Conservation (phyloP, 192 early-diverging fungal genomes). For the Backusella circina region DNA sequence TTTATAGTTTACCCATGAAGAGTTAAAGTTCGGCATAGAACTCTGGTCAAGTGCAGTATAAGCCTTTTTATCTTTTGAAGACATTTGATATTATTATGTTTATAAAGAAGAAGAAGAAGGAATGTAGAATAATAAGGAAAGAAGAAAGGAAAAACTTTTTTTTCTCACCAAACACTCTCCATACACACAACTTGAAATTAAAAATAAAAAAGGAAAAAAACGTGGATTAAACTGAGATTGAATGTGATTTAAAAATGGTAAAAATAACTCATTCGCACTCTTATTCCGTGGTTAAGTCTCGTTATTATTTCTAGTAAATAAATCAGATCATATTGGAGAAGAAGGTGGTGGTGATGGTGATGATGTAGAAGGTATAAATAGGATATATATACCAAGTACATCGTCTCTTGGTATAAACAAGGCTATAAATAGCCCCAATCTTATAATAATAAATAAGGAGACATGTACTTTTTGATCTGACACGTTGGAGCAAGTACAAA, state of each 20-base stretch:
- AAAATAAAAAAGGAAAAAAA: background rate
- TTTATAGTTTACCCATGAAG: conserved; percentile 60
- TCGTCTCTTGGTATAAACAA: no score
- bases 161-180: background rate
- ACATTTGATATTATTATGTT: background rate
- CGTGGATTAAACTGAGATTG: no score
- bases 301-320: no score
- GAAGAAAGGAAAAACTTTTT: background rate
- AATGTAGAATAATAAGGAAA: background rate
- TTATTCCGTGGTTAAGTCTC: no score
- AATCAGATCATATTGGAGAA: no score
- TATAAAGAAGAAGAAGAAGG: background rate
- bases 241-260: no score
- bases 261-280: no score
- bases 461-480: background rate
- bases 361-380: no score
- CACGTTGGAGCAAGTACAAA: background rate
- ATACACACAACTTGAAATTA: background rate
- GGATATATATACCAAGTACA: no score
- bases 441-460: background rate
- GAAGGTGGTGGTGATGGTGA: no score
- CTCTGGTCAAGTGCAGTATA: conserved; percentile 41
- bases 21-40: conserved; percentile 59
- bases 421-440: no score
- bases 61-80: conserved; percentile 1